Evolutionary conservation across 495 filamentous ascomycete species (phyloP).

Genomic region (Halenospora varia): DNA sequence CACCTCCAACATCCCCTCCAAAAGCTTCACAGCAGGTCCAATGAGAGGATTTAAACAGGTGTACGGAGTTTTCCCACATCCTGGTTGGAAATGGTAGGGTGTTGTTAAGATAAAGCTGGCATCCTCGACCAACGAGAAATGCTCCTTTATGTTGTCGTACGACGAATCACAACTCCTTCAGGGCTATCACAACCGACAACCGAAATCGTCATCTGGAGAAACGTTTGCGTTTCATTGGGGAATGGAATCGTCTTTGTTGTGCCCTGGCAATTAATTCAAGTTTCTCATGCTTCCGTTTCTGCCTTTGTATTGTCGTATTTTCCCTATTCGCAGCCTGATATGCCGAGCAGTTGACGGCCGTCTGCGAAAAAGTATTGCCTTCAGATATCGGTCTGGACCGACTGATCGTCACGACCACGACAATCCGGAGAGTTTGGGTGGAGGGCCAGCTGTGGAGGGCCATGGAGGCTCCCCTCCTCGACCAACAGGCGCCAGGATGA

Average conservation of each 20-base stretch:
- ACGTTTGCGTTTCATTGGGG: background rate
- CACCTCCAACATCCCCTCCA: slow-evolving; percentile 5
- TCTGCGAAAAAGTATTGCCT: too few relatives aligned
- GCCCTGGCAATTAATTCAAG: background rate
- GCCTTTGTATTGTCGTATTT: background rate
- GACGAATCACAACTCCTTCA: background rate
- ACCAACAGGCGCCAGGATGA: background rate
- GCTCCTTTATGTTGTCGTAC: background rate
- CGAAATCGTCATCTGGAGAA: background rate
- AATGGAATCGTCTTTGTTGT: background rate
- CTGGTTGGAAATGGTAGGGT: background rate
- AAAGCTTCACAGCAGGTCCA: background rate
- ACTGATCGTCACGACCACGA: background rate
- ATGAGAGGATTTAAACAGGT: background rate
- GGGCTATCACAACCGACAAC: background rate
- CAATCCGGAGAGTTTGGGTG: background rate
- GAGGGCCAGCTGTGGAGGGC: background rate
- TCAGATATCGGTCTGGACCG: background rate
- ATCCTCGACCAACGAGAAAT: background rate
- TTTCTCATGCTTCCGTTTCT: background rate
- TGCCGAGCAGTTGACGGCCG: too few relatives aligned
- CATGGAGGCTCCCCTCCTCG: background rate
- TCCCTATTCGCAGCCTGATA: too few relatives aligned
- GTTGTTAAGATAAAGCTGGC: background rate
- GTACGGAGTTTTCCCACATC: background rate